phyloP scores from a whole-genome alignment of 805 yeast species.

The Brettanomyces anomalus region DNA sequence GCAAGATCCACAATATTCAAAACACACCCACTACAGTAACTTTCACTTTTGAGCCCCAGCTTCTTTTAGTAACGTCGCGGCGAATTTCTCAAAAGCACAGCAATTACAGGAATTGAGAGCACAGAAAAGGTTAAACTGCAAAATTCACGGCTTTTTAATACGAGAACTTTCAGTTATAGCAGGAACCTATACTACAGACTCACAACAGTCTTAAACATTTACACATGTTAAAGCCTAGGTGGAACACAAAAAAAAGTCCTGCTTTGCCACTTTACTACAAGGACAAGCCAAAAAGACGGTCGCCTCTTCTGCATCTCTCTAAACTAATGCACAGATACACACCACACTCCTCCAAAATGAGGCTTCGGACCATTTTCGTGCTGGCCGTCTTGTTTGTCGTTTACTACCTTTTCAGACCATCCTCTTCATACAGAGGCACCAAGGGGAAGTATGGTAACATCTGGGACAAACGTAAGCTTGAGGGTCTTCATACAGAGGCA shows the following conservation, averaged over 20 bases:
- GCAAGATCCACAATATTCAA: too few relatives aligned
- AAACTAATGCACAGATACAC: neutral
- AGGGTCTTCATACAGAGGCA: conserved; percentile 22
- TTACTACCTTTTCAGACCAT: conserved; percentile 21
- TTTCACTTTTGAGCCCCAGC: too few relatives aligned
- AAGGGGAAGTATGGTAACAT: neutral
- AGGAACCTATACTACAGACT: too few relatives aligned
- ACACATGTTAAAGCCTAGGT: conserved; percentile 1
- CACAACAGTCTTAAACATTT: too few relatives aligned
- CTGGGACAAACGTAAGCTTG: conserved; percentile 44
- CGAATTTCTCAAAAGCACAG: too few relatives aligned
- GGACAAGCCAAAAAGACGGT: conserved; percentile 27
- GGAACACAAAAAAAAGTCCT: conserved; percentile 16
- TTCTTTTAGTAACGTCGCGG: too few relatives aligned
- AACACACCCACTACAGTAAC: too few relatives aligned
- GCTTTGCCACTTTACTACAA: conserved; percentile 45
- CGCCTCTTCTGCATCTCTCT: conserved; percentile 3
- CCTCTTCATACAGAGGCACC: neutral
- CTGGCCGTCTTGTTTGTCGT: conserved; percentile 33
- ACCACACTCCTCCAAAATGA: conserved; percentile 25
- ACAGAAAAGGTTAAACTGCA: too few relatives aligned
- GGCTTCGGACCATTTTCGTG: conserved; percentile 34
- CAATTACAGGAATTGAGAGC: too few relatives aligned
- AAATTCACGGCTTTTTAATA: too few relatives aligned
- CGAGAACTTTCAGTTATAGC: too few relatives aligned